A percentile compares a stretch with the other conserved stretches of the same genome.
Evolutionary conservation across 2,329 filamentous ascomycete genomes (phyloP).

Genomic region (Nothomitra cinnamomea): DNA sequence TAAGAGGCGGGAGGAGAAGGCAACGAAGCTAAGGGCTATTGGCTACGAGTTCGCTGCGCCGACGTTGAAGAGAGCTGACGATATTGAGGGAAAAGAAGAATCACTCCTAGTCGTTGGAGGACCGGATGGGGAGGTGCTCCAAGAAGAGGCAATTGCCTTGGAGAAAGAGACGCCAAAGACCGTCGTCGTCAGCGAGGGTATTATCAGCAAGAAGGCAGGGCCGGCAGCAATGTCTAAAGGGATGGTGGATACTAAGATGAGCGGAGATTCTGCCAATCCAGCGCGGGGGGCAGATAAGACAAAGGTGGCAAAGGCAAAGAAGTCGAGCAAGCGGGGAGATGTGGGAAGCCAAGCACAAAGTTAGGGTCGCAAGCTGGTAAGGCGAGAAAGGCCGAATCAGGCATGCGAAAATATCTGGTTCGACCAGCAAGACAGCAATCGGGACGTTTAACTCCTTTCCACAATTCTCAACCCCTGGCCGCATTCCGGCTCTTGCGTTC

Average conservation of each 20-base stretch:
- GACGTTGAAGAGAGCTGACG: slow-evolving; percentile 44
- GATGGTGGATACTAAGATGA: not conserved
- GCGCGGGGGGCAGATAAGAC: not conserved
- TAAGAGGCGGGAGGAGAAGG: slow-evolving; percentile 48
- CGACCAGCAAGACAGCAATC: too few species aligned
- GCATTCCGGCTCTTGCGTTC: too few species aligned
- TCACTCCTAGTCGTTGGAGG: not conserved
- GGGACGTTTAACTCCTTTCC: too few species aligned
- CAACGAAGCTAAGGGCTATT: slow-evolving; percentile 57
- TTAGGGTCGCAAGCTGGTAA: too few species aligned
- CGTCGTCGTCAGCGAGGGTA: not conserved
- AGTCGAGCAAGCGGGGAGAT: too few species aligned
- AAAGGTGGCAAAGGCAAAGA: too few species aligned
- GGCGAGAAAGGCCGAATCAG: too few species aligned
- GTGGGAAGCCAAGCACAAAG: too few species aligned
- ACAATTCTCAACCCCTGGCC: too few species aligned
- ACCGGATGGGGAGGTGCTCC: not conserved
- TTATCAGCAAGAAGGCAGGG: not conserved
- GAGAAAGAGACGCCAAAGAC: not conserved
- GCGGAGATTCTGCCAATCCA: not conserved
- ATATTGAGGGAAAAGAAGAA: not conserved
- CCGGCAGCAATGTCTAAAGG: not conserved
- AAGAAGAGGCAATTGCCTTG: not conserved
- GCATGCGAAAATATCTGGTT: too few species aligned
- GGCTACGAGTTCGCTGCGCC: slow-evolving; percentile 74